Evolutionary conservation across 441 rosid genomes (phyloP), one percentile per base, ranked within the genome.

Genomic region (Brassica balearica): DNA sequence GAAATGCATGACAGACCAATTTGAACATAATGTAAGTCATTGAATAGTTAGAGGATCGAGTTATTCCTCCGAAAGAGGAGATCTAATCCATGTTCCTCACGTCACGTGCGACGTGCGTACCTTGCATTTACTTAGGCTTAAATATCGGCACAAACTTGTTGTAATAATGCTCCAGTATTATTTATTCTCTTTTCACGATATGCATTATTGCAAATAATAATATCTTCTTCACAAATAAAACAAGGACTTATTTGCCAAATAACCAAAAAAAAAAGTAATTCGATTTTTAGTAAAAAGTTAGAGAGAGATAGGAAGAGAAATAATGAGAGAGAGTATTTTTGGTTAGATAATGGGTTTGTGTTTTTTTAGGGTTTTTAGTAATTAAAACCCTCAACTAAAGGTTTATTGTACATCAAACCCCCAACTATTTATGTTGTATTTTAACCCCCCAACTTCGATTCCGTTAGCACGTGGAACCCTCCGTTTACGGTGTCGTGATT

Each of bases 41-140:
- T 22, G 8, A 59, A 64, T 63, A 23, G 64, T n/a, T 20, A 62
- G 9, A 32, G 3, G 17, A 48, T 6, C 23, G 36, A 71, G 60
- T 66, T 46, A 72, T 65, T 72, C 67, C 77, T 67, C 43, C 62
- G 6, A 72, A 73, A 73, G 67, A 36, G 71, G 71, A 69, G 77
- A 79, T 79, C 82, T 78, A 67, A 61, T 67, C 65, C 82, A 73
- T 68, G 78, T 73, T 68, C 82, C 51, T 61, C 61, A 51, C 74
- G 19, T 78, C 73, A 78, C 65, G 74, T 78, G 73, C 27, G 77
- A 78, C 69, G 77, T 72, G 59, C 41, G 62, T 72, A 67, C 23
- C 29, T 72, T 9, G 68, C 81, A 59, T 14, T 66, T 65, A 34
- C 5, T 48, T 60, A 68, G 48, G 60, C 78, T 73, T 51, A 14